A percentile compares a stretch with the other conserved stretches of the same genome.
phyloP scores from a whole-genome alignment of 371 early-diverging fungal species.

The Dichotomocladium elegans region DNA sequence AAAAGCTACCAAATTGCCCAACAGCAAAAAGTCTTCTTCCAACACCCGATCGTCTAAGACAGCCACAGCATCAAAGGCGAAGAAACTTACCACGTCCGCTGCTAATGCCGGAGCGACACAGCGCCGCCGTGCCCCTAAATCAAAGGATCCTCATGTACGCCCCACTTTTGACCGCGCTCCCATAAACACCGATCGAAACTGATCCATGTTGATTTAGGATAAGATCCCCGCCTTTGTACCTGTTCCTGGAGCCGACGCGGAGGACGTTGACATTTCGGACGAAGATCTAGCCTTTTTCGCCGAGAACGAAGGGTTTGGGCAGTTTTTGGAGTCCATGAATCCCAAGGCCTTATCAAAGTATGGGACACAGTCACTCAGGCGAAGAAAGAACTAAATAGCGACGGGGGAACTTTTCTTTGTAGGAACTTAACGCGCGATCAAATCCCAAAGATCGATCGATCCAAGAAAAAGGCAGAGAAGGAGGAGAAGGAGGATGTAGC shows the following conservation, averaged over 20 bases:
- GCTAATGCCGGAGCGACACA: too few relatives aligned
- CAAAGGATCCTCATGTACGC: background rate
- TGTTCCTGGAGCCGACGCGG: constrained; percentile 17
- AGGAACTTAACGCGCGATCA: constrained; percentile 4
- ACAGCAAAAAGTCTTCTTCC: background rate
- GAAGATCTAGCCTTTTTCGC: constrained; percentile 60
- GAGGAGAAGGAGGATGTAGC: background rate
- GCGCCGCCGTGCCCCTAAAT: background rate
- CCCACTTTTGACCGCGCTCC: background rate
- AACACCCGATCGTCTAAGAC: background rate
- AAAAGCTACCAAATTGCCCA: background rate
- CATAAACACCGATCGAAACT: background rate
- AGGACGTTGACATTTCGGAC: constrained; percentile 56
- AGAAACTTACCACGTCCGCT: too few relatives aligned
- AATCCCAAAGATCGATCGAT: constrained; percentile 9
- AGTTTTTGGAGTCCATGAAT: constrained; percentile 23
- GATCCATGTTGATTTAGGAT: background rate
- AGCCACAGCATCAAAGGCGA: background rate
- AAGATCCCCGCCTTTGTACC: constrained; percentile 6
- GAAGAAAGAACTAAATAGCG: too few relatives aligned
- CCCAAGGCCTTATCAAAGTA: constrained; percentile 39
- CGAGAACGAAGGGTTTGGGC: constrained; percentile 20
- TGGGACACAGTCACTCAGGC: background rate
- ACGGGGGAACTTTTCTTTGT: too few relatives aligned
- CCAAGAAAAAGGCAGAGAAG: background rate